Base-by-base conservation (phyloP, 441 rosid species). In the Erodium moschatum region DNA sequence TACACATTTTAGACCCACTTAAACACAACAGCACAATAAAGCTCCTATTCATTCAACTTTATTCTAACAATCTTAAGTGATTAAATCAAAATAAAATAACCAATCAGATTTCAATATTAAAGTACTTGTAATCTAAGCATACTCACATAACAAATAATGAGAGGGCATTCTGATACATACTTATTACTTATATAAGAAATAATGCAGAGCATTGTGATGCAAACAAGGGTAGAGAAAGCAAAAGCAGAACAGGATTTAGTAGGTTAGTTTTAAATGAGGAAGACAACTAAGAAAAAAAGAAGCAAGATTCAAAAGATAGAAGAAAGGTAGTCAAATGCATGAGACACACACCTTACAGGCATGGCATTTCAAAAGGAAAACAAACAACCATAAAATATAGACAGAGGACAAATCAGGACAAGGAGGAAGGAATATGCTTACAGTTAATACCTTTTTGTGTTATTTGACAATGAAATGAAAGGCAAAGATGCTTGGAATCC, bases 311-410 rank as follows among this genome's bases (percentile, higher is more conserved):
- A 54, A 54, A 54, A 54, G 61, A 3, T 16, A 18, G 18, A 54
- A 13, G 61, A 54, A 54, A 54, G 61, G 7, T 54, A 54, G 61
- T 54, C 61, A 54, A 16, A 15, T 16, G 61, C 61, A 54, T 54
- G 20, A 54, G 61, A 16, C 40, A 35, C 40, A 35, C 40, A 35
- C 40, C 5, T 15, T 7, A 35, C 61, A 35, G 40, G 40, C 61
- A 54, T 5, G 40, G 61, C 61, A 54, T 35, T 35, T 35, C 40
- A 35, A 35, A 35, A 8, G 61, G 61, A 54, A 54, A 54, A 54
- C 6, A 35, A 11, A 52, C 20, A 15, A 4, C 40, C 40, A 16
- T 52, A 52, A 15, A 52, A 52, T 52, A 52, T 4, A 52, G 20
- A 29, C 3, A 29, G 31, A 52, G 60, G n/a, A 52, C 60, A 52